A percentile compares a stretch with the other conserved stretches of the same genome.
These are phyloP conservation scores for Claviceps purpurea DNA, from an alignment of 2,329 filamentous ascomycete genomes.

Conservation along the genomic window DNA sequence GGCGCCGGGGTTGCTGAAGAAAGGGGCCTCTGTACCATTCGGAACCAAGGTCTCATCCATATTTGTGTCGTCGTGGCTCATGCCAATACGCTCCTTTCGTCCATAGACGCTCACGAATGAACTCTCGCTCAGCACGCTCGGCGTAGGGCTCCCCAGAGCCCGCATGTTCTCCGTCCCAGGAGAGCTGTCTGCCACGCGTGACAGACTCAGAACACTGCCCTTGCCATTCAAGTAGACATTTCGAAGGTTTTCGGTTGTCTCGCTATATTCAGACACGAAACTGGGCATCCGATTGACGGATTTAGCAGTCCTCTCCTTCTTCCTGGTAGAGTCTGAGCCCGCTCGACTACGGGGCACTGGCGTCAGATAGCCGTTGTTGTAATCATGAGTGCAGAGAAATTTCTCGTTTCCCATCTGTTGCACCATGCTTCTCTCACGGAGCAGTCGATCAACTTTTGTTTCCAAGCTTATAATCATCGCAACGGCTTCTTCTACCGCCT, in stretches of 20 bases:
- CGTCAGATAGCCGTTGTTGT: slow-evolving; percentile 16
- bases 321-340: slow-evolving; percentile 9
- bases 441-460: slow-evolving; percentile 39
- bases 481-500: slow-evolving; percentile 57
- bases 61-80: slow-evolving; percentile 11
- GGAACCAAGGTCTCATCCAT: slow-evolving; percentile 19
- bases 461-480: slow-evolving; percentile 55
- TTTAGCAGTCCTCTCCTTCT: slow-evolving; percentile 19
- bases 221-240: slow-evolving; percentile 41
- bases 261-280: slow-evolving; percentile 47
- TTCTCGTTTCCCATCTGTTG: slow-evolving; percentile 33
- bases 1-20: neutral
- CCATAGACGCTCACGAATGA: slow-evolving; percentile 55
- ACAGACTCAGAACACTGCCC: slow-evolving; percentile 36
- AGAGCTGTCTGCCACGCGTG: slow-evolving; percentile 30
- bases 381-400: slow-evolving; percentile 19
- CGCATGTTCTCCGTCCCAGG: slow-evolving; percentile 22
- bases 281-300: slow-evolving; percentile 46
- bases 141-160: slow-evolving; percentile 40
- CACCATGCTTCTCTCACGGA: slow-evolving; percentile 40
- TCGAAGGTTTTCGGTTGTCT: slow-evolving; percentile 46
- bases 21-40: slow-evolving; percentile 13
- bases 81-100: slow-evolving; percentile 14
- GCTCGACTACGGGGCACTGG: slow-evolving; percentile 9
- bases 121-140: slow-evolving; percentile 54